These are phyloP conservation scores for Cymodocea nodosa DNA, from an alignment of 116 monocot species.

Conservation along the genomic window DNA sequence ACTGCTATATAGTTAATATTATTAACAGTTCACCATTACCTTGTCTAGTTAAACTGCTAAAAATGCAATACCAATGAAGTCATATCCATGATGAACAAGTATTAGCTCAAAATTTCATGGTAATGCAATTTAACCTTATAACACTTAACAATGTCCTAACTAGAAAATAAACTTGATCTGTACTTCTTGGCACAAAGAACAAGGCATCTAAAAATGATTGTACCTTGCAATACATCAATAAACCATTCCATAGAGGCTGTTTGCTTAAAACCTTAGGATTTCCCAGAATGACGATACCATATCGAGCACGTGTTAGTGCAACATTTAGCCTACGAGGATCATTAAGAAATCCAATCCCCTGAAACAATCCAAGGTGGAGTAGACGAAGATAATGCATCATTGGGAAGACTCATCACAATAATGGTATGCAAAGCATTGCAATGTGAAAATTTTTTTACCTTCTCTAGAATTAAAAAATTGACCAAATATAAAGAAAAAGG, in stretches of 20 bases:
- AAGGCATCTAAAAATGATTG: too few species aligned
- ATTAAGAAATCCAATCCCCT: slow-evolving; percentile 99
- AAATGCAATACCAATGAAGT: too few species aligned
- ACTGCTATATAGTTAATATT: neutral
- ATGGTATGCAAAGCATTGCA: neutral
- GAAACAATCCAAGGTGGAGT: slow-evolving; percentile 2
- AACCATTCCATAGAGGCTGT: slow-evolving; percentile 95
- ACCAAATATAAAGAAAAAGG: too few species aligned
- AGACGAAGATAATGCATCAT: neutral
- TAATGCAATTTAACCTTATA: too few species aligned
- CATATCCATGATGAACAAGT: too few species aligned
- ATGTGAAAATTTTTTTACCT: neutral
- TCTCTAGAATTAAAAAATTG: neutral
- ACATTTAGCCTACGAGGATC: slow-evolving; percentile 99
- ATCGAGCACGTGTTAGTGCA: slow-evolving; percentile 90
- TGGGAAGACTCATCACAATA: too few species aligned
- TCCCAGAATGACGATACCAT: slow-evolving; percentile 94
- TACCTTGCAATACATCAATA: slow-evolving; percentile 97
- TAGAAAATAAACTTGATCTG: too few species aligned
- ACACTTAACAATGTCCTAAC: too few species aligned
- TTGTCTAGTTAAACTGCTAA: too few species aligned
- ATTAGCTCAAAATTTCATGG: too few species aligned
- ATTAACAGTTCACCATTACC: too few species aligned
- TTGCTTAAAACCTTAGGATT: slow-evolving; percentile 98
- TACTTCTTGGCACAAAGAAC: too few species aligned